Percentiles rank a stretch among this genome's conserved stretches.
Conservation (phyloP, 345 rosid genomes). For the Gossypium herbaceum region DNA sequence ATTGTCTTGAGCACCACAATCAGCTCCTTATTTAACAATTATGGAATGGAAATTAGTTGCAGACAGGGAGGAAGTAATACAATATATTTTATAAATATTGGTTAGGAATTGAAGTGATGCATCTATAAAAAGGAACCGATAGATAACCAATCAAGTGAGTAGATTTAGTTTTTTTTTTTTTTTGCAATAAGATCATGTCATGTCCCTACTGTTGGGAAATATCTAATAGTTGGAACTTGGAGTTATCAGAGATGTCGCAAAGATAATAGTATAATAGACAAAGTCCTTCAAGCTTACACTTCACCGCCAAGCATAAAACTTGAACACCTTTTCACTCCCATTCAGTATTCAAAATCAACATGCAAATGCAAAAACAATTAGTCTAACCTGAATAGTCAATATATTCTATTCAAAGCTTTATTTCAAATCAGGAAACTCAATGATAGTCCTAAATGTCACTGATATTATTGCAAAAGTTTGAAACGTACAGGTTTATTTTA, state of each 20-base stretch:
- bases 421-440: neutral
- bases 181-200: neutral
- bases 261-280: neutral
- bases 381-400: too few relatives aligned
- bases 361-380: neutral
- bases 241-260: neutral
- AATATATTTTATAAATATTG: too few relatives aligned
- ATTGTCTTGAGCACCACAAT: too few relatives aligned
- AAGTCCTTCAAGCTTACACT: neutral
- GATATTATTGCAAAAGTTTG: neutral
- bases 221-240: neutral
- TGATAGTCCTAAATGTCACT: neutral
- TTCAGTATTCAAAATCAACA: neutral
- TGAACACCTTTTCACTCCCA: neutral
- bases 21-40: neutral
- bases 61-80: neutral
- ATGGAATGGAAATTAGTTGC: neutral
- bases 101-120: too few relatives aligned
- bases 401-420: neutral
- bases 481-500: neutral
- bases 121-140: too few relatives aligned
- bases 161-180: too few relatives aligned
- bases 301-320: too few relatives aligned
- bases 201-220: neutral
- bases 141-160: neutral